These are phyloP conservation scores for Phalaenopsis aphrodite DNA, from an alignment of 106 monocot species.

Conservation along the genomic window DNA sequence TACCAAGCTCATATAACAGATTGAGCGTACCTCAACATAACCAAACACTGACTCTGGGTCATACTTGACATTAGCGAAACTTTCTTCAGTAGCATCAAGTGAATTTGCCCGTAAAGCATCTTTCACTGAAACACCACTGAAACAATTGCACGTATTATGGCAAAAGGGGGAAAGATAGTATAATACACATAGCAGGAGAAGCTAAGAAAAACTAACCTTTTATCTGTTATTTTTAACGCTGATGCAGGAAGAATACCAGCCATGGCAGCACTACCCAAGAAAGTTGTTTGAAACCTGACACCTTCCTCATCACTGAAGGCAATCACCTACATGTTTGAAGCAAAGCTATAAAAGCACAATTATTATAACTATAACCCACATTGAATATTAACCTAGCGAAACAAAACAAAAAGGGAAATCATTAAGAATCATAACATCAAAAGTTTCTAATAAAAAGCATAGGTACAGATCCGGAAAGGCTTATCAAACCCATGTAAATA, in stretches of 20 bases:
- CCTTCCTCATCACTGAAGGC: constrained; percentile 99
- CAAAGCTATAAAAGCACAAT: not conserved
- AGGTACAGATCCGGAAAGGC: not conserved
- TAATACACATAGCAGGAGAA: not conserved
- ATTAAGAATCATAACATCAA: not conserved
- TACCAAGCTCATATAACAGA: not conserved
- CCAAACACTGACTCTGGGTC: constrained; percentile 57
- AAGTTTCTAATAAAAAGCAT: not conserved
- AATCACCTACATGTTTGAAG: constrained; percentile 51
- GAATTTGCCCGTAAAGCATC: constrained; percentile 63
- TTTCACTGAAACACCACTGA: constrained; percentile 72
- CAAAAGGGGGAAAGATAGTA: not conserved
- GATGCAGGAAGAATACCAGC: constrained; percentile 70
- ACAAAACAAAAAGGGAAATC: not conserved
- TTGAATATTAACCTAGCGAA: not conserved
- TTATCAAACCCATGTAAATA: not conserved
- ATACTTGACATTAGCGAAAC: constrained; percentile 55
- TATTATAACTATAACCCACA: not conserved
- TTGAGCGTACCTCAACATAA: constrained; percentile 68
- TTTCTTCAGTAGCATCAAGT: constrained; percentile 52
- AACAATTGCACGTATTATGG: constrained; percentile 10
- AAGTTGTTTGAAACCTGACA: constrained; percentile 87
- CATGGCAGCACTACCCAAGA: constrained; percentile 91
- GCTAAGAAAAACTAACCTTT: constrained; percentile 34
- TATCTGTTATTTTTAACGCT: constrained; percentile 60